Evolutionary conservation across 768 basidiomycete genomes (phyloP).

Genomic region (Lactifluus piperatus): DNA sequence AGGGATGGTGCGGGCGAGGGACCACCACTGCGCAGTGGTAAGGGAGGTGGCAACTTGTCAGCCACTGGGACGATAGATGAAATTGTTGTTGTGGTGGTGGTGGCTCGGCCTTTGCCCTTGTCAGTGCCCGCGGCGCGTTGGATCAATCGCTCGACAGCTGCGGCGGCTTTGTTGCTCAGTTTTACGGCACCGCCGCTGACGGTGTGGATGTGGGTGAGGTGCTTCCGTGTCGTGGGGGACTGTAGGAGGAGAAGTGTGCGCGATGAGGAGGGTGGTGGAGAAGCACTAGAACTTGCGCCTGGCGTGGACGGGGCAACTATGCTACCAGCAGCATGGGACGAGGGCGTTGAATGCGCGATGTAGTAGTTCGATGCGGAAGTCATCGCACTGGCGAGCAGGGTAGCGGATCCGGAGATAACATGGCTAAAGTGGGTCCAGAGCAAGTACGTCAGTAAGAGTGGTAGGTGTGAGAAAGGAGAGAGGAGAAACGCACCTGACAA

Average conservation of each 20-base stretch:
- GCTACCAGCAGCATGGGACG: neutral
- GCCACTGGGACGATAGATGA: too few species aligned
- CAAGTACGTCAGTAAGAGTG: neutral
- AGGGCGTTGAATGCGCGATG: slow-evolving; percentile 16
- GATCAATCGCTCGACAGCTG: slow-evolving; percentile 10
- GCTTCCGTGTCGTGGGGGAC: slow-evolving; percentile 17
- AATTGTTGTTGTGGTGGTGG: too few species aligned
- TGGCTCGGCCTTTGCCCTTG: slow-evolving; percentile 7
- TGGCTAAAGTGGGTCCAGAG: neutral
- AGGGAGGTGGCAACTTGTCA: too few species aligned
- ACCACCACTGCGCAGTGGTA: too few species aligned
- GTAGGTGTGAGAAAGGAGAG: neutral
- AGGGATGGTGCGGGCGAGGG: neutral
- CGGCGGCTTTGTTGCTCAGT: slow-evolving; percentile 14
- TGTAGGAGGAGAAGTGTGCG: slow-evolving; percentile 18
- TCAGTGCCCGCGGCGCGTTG: neutral
- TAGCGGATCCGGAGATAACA: slow-evolving; percentile 19
- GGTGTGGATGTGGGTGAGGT: slow-evolving; percentile 11
- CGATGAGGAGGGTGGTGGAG: slow-evolving; percentile 17
- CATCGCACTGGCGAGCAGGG: slow-evolving; percentile 18
- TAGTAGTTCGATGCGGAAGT: slow-evolving; percentile 17
- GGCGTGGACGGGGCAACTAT: neutral
- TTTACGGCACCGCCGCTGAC: slow-evolving; percentile 17
- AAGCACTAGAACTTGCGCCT: neutral
- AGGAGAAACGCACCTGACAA: slow-evolving; percentile 7